Evolutionary conservation across 2,329 filamentous ascomycete genomes (phyloP).

Genomic region (Lasiodiplodia citricola): DNA sequence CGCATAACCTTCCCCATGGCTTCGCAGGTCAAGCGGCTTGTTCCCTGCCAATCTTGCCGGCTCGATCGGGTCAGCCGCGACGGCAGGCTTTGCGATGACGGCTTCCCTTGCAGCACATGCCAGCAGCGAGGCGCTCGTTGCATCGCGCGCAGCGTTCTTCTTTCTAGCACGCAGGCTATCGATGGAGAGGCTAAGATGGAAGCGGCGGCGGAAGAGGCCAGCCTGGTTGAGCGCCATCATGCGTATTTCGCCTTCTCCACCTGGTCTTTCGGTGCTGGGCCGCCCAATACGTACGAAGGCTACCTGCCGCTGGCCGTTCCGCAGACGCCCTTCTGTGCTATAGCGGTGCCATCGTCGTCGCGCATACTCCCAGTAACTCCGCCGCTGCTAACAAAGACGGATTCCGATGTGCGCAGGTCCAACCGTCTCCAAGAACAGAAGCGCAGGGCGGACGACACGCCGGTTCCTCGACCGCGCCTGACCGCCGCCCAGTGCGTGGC

Average conservation of each 20-base stretch:
- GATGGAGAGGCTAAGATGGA: constrained; percentile 1
- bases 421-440: not conserved
- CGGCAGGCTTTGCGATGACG: not conserved
- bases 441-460: not conserved
- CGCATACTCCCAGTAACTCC: not conserved
- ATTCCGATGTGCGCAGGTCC: not conserved
- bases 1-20: not conserved
- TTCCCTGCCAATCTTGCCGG: not conserved
- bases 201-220: not conserved
- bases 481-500: not conserved
- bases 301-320: not conserved
- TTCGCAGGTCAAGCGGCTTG: not conserved
- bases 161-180: not conserved
- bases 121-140: not conserved
- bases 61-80: not conserved
- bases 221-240: not conserved
- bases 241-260: not conserved
- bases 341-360: not conserved
- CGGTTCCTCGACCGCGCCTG: not conserved
- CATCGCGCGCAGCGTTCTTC: not conserved
- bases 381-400: not conserved
- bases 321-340: not conserved
- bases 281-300: not conserved
- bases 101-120: not conserved
- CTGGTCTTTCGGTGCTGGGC: not conserved